Evolutionary conservation across 2,329 filamentous ascomycete species (phyloP).

Genomic region (Uncinocarpus reesii): DNA sequence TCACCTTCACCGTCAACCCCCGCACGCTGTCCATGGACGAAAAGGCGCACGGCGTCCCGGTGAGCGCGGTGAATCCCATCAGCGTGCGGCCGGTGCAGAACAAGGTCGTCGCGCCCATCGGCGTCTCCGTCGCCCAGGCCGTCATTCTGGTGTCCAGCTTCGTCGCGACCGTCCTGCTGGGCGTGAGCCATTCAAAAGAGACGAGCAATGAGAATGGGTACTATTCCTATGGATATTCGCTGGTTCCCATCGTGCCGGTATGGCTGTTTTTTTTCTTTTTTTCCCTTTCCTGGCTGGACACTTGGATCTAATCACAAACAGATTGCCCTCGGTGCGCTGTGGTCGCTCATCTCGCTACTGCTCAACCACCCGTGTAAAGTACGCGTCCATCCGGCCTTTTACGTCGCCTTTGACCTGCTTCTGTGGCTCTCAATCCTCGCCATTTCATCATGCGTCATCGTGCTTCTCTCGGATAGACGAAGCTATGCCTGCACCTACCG

Average conservation of each 20-base stretch:
- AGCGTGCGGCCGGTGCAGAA: not conserved
- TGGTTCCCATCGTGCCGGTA: slow-evolving; percentile 1
- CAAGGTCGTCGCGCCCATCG: not conserved
- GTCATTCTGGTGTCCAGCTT: not conserved
- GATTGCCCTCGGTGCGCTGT: slow-evolving; percentile 5
- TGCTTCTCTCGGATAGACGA: not conserved
- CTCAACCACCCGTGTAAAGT: not conserved
- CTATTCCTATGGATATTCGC: not conserved
- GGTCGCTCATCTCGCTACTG: slow-evolving; percentile 2
- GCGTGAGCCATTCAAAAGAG: not conserved
- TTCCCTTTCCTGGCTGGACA: not conserved
- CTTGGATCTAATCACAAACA: too few relatives aligned
- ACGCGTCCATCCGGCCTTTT: slow-evolving; percentile 10
- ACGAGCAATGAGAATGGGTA: too few relatives aligned
- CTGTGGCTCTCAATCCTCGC: slow-evolving; percentile 7
- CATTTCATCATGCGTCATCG: not conserved
- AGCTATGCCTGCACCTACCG: not conserved
- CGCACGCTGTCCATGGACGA: slow-evolving; percentile 3
- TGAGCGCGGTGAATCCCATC: not conserved
- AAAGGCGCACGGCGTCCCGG: not conserved
- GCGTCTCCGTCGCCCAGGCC: not conserved
- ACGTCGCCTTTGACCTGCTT: slow-evolving; percentile 10
- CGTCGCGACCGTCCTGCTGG: not conserved
- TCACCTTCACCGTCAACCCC: slow-evolving; percentile 7
- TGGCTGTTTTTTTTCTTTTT: not conserved